These are phyloP conservation scores for Rhododendron simsii DNA, from an alignment of 148 eudicot species.

Conservation along the genomic window DNA sequence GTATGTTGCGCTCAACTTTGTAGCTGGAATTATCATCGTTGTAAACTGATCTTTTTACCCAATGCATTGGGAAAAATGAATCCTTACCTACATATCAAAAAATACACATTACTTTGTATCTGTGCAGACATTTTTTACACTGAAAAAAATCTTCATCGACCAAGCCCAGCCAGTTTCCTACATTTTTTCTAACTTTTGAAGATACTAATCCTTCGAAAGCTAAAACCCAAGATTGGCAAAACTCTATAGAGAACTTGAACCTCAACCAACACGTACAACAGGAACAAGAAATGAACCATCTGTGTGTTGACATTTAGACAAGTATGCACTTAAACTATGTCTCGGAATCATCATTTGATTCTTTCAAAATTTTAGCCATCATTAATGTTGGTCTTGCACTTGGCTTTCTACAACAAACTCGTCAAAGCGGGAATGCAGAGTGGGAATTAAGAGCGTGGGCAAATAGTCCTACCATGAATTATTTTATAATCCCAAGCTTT, in stretches of 20 bases:
- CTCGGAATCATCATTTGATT: conserved; percentile 18
- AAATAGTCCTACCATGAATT: too few species aligned
- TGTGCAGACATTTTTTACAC: background rate
- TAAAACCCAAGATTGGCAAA: background rate
- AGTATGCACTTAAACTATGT: conserved; percentile 4
- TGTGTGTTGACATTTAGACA: background rate
- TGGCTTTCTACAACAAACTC: conserved; percentile 60
- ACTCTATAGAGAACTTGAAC: background rate
- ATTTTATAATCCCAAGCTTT: too few species aligned
- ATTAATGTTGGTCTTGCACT: conserved; percentile 42
- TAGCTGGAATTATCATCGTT: background rate
- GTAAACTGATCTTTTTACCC: background rate
- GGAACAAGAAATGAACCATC: background rate
- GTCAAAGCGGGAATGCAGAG: too few species aligned
- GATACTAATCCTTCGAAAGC: background rate
- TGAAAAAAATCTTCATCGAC: background rate
- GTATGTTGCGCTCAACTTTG: background rate
- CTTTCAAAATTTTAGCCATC: conserved; percentile 46
- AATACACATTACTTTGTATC: background rate
- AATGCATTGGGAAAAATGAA: background rate
- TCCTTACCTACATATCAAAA: background rate
- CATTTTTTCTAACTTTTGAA: background rate
- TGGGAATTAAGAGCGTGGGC: too few species aligned
- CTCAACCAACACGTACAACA: background rate
- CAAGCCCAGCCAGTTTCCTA: background rate